Conservation (phyloP, 2,329 filamentous ascomycete species). For the Teratosphaeria destructans region DNA sequence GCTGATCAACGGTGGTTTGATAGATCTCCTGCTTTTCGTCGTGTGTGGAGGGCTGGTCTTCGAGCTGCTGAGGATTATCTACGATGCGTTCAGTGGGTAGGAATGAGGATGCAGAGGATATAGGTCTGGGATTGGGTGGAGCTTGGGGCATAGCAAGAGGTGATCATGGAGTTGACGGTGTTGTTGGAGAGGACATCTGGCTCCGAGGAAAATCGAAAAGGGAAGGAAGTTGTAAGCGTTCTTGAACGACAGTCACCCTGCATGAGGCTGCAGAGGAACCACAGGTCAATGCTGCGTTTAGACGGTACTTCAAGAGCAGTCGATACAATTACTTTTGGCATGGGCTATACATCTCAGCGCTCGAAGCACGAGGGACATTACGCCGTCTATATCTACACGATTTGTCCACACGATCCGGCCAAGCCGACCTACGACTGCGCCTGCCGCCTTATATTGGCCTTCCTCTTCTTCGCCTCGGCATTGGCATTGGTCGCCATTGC, state of each 20-base stretch:
- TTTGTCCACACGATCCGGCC: neutral
- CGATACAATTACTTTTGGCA: neutral
- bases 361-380: neutral
- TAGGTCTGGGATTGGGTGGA: neutral
- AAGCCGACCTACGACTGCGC: neutral
- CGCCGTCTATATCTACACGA: neutral
- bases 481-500: constrained; percentile 36
- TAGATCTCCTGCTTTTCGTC: constrained; percentile 53
- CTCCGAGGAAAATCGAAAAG: neutral
- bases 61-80: constrained; percentile 43
- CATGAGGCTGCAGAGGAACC: neutral
- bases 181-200: neutral
- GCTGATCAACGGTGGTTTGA: too few relatives aligned
- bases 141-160: neutral
- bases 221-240: neutral
- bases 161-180: neutral
- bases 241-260: neutral
- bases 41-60: constrained; percentile 51
- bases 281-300: neutral
- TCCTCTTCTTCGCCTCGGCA: constrained; percentile 33
- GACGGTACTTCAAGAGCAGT: neutral
- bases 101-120: neutral
- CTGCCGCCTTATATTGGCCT: constrained; percentile 17
- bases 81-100: constrained; percentile 14
- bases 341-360: neutral